Base-by-base conservation (phyloP, 2,329 filamentous ascomycete species). In the Blastomyces silverae region DNA sequence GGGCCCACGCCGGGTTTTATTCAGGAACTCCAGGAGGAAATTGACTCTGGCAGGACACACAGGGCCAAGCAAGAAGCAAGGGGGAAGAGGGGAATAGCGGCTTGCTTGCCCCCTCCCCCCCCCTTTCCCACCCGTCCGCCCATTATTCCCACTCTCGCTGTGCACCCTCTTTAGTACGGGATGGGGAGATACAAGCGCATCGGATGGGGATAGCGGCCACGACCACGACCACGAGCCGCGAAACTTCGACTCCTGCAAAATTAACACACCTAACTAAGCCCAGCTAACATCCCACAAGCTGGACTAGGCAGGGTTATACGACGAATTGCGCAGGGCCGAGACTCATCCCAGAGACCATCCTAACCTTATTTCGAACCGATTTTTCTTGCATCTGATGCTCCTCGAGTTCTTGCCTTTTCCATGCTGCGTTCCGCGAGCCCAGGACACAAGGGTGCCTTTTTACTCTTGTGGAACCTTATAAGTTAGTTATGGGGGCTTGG, bases 1-100 rank as follows among this genome's bases (percentile, higher is more conserved):
- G 39, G 28, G 28, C 25, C 58, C 39, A 22, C 17, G 52, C 22
- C 52, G 3, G 37, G 56, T 58, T 58, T 58, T 58, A 58, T 42
- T 58, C 34, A 17, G n/a, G 37, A 39, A 34, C 10, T 25, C 10
- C 22, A 58, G 50, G 22, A n/a, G 46, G 46, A n/a, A 39, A 57
- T 57, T 37, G 55, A 39, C 25, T 39, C 46, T 50, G 55, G 17
- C 25, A 34, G 25, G 15, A 34, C 25, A 34, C 25, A 11, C 46
- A 50, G 46, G 46, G 46, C n/a, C 46, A 50, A 50, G 46, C 10
- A 50, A 2, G 42, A 6, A 3, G 46, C 8, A 37, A n/a, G 3
- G 46, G 46, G 46, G 46, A 11, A 4, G 6, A n/a, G 2, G 8
- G n/a, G n/a, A 8, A 22, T 37, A 10, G 34, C 34, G 34, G 34